These are phyloP conservation scores for Cladosporium sp. DNA, from an alignment of 2,329 filamentous ascomycete species.

Conservation along the genomic window DNA sequence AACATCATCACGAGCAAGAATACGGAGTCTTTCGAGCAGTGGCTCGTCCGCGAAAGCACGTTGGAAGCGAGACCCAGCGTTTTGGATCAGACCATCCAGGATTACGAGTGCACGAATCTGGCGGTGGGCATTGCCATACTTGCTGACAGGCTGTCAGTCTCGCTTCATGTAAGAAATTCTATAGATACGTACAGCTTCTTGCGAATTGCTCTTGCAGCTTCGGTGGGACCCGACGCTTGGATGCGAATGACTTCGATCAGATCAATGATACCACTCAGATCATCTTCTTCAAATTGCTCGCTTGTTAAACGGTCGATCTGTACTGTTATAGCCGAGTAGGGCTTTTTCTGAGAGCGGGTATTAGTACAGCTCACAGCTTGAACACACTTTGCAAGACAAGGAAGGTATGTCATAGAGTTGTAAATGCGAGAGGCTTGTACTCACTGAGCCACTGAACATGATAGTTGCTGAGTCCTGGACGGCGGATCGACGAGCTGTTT, in stretches of 20 bases:
- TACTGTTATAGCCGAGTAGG: conserved; percentile 90
- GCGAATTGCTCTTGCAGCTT: conserved; percentile 86
- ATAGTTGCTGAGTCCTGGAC: background rate
- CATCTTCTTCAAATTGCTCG: conserved; percentile 86
- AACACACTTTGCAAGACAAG: background rate
- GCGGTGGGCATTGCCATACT: conserved; percentile 92
- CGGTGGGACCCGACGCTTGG: conserved; percentile 79
- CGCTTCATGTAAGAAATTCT: too few relatives aligned
- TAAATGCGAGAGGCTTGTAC: conserved; percentile 13
- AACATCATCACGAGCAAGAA: conserved; percentile 80
- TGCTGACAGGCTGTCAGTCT: conserved; percentile 50
- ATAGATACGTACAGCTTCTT: conserved; percentile 76
- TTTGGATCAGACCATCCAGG: conserved; percentile 90
- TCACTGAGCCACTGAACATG: conserved; percentile 31
- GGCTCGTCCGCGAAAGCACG: conserved; percentile 86
- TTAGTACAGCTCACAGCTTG: background rate
- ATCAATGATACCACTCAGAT: conserved; percentile 87
- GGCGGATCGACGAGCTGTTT: background rate
- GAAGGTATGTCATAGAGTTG: background rate
- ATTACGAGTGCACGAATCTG: conserved; percentile 87
- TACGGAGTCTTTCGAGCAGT: conserved; percentile 82
- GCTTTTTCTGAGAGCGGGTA: conserved; percentile 62
- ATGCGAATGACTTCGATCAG: conserved; percentile 92
- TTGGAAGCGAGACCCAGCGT: conserved; percentile 85
- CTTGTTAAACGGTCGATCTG: conserved; percentile 87